Conservation (phyloP, 2,329 filamentous ascomycete genomes). For the Hypoxylon sp. region DNA sequence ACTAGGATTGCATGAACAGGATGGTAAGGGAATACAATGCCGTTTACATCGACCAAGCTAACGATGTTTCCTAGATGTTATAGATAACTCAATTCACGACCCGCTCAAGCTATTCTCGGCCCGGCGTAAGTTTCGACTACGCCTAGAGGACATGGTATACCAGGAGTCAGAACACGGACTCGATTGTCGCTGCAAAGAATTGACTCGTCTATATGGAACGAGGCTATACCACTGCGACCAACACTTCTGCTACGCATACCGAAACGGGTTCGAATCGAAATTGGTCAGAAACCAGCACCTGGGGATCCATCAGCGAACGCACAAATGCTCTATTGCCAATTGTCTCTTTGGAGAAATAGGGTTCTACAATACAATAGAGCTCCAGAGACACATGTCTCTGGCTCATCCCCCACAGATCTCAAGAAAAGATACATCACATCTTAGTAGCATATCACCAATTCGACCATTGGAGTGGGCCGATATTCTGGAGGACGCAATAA, state of each 20-base stretch:
- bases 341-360: constrained; percentile 34
- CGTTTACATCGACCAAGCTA: neutral
- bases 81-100: constrained; percentile 3
- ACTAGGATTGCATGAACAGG: constrained; percentile 2
- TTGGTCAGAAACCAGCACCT: constrained; percentile 14
- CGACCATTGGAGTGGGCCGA: neutral
- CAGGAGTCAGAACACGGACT: neutral
- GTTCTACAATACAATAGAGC: constrained; percentile 13
- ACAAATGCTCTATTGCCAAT: constrained; percentile 18
- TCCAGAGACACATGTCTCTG: constrained; percentile 11
- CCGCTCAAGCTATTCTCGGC: constrained; percentile 22
- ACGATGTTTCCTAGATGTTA: neutral
- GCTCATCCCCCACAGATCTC: constrained; percentile 9
- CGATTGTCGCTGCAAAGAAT: constrained; percentile 10
- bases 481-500: constrained; percentile 8
- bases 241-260: constrained; percentile 31
- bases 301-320: constrained; percentile 18
- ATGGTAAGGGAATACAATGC: constrained; percentile 10
- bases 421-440: neutral
- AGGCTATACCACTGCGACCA: constrained; percentile 33
- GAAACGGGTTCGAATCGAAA: constrained; percentile 18
- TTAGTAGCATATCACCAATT: neutral
- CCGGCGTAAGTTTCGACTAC: constrained; percentile 17
- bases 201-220: constrained; percentile 24
- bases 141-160: constrained; percentile 20